Conservation (phyloP, 805 yeast genomes). For the Wickerhamiella azymoides region DNA sequence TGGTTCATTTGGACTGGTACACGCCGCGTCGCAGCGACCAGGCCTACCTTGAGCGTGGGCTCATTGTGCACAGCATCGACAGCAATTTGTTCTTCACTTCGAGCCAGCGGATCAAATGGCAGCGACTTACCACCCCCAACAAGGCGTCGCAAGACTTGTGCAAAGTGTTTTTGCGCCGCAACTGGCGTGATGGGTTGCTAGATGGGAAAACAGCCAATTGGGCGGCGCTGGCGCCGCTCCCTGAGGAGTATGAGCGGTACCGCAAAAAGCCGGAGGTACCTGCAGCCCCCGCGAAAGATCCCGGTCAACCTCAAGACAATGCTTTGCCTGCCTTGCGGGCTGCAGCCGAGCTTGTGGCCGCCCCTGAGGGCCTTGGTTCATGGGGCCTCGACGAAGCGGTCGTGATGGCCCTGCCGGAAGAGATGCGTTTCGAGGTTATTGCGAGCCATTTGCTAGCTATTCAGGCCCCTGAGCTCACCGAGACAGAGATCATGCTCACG, state of each 20-base stretch:
- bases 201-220: not conserved
- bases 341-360: not conserved
- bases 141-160: not conserved
- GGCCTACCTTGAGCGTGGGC: not conserved
- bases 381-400: not conserved
- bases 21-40: not conserved
- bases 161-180: not conserved
- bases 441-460: not conserved
- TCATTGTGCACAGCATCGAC: not conserved
- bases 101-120: not conserved
- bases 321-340: not conserved
- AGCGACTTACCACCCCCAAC: not conserved
- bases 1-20: not conserved
- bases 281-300: not conserved
- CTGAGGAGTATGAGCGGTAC: not conserved
- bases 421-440: not conserved
- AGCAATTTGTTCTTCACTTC: not conserved
- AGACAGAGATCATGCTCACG: not conserved
- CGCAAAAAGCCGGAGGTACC: not conserved
- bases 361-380: not conserved
- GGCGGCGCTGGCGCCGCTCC: not conserved
- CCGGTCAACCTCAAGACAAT: not conserved
- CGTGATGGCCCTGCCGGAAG: conserved; percentile 3
- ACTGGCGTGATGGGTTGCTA: not conserved
- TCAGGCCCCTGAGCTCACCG: not conserved